Percentiles rank a stretch among this genome's conserved stretches.
Evolutionary conservation across 1,139 yeast genomes (phyloP).

Genomic region (Blastobotrys persicus): DNA sequence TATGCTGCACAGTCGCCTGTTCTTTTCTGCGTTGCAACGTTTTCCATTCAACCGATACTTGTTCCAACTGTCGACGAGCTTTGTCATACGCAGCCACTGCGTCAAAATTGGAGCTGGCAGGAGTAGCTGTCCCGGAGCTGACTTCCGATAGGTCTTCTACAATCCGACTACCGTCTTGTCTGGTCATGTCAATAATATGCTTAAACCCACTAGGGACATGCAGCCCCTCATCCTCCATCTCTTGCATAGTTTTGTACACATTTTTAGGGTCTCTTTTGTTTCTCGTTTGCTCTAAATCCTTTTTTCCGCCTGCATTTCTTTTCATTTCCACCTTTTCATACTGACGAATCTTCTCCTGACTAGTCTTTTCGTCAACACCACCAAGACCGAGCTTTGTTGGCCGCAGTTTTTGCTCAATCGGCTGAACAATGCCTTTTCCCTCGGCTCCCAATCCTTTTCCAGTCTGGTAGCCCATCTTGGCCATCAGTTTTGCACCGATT

Average conservation of each 20-base stretch:
- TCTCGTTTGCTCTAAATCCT: constrained; percentile 19
- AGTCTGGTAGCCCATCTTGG: constrained; percentile 80
- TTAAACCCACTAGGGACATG: constrained; percentile 39
- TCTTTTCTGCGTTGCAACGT: constrained; percentile 26
- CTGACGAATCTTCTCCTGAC: constrained; percentile 21
- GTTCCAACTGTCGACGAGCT: constrained; percentile 32
- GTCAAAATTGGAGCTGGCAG: constrained; percentile 11
- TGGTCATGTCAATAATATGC: constrained; percentile 34
- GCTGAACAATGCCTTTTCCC: constrained; percentile 71
- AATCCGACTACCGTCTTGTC: constrained; percentile 13
- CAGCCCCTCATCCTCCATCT: constrained; percentile 40
- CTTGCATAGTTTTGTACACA: constrained; percentile 41
- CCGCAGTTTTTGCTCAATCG: constrained; percentile 67
- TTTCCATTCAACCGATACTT: constrained; percentile 31
- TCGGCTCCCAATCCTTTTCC: constrained; percentile 80
- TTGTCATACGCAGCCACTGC: constrained; percentile 24
- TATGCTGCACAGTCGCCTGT: constrained; percentile 27
- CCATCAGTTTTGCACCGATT: constrained; percentile 75
- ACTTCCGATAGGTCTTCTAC: constrained; percentile 18
- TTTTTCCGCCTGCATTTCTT: constrained; percentile 25
- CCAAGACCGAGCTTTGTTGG: constrained; percentile 74
- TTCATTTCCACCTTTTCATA: constrained; percentile 21
- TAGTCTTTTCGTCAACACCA: constrained; percentile 44
- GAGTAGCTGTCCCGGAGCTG: constrained; percentile 18
- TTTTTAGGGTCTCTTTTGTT: constrained; percentile 23